Conservation (phyloP, 495 filamentous ascomycete genomes). For the Terfezia claveryi region DNA sequence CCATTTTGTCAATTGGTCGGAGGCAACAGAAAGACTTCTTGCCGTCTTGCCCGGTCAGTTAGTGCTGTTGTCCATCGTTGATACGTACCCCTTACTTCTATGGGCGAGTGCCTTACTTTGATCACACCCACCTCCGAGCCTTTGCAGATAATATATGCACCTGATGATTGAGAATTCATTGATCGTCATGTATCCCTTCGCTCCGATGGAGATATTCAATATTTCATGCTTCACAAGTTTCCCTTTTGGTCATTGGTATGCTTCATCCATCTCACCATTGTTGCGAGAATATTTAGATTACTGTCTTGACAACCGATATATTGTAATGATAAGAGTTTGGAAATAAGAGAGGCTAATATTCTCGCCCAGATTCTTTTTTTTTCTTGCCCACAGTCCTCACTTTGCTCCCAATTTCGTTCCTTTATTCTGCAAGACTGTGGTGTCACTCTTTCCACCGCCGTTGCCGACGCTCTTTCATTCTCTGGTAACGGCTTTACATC, state of each 20-base stretch:
- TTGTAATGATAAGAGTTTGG: neutral
- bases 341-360: neutral
- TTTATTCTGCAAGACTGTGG: constrained; percentile 4
- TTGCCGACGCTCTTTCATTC: constrained; percentile 10
- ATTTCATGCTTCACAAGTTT: neutral
- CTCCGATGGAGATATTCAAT: neutral
- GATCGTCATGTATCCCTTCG: neutral
- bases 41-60: no score
- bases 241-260: neutral
- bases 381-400: neutral
- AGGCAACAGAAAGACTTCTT: neutral
- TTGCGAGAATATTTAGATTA: neutral
- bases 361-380: constrained; percentile 3
- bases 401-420: neutral
- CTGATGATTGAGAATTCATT: neutral
- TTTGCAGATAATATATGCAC: neutral
- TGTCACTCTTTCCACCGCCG: constrained; percentile 16
- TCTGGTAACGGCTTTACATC: constrained; percentile 6
- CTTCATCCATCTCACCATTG: neutral
- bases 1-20: neutral
- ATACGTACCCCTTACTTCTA: neutral
- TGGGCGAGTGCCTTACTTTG: neutral
- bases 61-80: no score
- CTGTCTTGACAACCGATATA: neutral
- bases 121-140: neutral